A percentile compares a stretch with the other conserved stretches of the same genome.
phyloP scores from a whole-genome alignment of 2,329 filamentous ascomycete species.

The Ascochyta clinopodiicola region DNA sequence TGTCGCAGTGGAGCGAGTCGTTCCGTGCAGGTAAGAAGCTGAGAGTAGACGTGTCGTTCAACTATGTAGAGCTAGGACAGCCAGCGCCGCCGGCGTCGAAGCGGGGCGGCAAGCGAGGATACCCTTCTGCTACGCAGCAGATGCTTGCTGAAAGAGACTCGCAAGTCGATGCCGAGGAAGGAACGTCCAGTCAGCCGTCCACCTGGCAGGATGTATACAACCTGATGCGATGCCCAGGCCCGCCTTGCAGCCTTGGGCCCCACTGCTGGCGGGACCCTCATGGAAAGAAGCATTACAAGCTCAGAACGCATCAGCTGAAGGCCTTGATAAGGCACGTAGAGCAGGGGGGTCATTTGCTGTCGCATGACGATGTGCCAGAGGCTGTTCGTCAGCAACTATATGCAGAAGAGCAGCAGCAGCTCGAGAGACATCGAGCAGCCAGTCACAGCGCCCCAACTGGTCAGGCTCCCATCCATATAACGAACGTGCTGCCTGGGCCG shows the following conservation, averaged over 20 bases:
- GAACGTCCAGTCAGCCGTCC: not conserved
- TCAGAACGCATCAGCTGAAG: too few species aligned
- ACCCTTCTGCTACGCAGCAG: not conserved
- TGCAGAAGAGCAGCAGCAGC: constrained; percentile 4
- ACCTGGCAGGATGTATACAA: constrained; percentile 42
- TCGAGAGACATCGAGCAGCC: too few species aligned
- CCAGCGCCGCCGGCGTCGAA: not conserved
- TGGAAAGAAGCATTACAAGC: too few species aligned
- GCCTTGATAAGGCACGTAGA: too few species aligned
- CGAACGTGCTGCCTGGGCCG: not conserved
- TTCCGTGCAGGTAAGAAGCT: constrained; percentile 38
- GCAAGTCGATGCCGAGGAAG: not conserved
- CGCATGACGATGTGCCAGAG: too few species aligned
- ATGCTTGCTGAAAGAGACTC: not conserved
- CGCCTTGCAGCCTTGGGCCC: constrained; percentile 34
- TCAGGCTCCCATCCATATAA: too few species aligned
- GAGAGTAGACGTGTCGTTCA: constrained; percentile 37
- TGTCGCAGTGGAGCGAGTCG: constrained; percentile 15
- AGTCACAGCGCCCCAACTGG: too few species aligned
- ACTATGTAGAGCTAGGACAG: constrained; percentile 32
- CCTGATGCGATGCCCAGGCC: constrained; percentile 39
- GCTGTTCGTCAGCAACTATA: too few species aligned
- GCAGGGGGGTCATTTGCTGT: too few species aligned
- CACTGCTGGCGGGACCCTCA: constrained; percentile 45
- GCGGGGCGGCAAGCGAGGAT: not conserved